A percentile compares a stretch with the other conserved stretches of the same genome.
Evolutionary conservation across 495 filamentous ascomycete species (phyloP).

Genomic region (Talaromyces ruber): DNA sequence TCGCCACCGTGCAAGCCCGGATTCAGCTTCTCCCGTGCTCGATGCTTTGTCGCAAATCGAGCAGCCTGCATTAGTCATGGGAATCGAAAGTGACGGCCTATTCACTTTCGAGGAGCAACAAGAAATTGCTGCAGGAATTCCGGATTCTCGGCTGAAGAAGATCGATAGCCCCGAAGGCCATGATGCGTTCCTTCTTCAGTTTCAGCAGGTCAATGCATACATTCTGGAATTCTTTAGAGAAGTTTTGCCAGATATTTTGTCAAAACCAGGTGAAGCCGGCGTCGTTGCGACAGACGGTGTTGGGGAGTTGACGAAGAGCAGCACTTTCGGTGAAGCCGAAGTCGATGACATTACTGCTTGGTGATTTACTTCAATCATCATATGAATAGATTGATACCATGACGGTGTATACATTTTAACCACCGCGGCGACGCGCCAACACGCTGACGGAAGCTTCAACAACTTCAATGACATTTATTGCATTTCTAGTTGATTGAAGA

Average conservation of each 20-base stretch:
- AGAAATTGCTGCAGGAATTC: constrained; percentile 78
- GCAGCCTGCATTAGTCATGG: constrained; percentile 82
- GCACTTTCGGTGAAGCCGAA: constrained; percentile 89
- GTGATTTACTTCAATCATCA: constrained; percentile 35
- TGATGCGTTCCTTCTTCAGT: constrained; percentile 92
- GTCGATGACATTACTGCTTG: constrained; percentile 96
- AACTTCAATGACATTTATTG: background rate
- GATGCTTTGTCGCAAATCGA: constrained; percentile 72
- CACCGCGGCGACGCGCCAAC: background rate
- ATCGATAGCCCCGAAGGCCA: constrained; percentile 94
- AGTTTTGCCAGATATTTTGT: constrained; percentile 81
- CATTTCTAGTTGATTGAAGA: background rate
- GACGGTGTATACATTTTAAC: background rate
- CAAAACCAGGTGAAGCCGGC: constrained; percentile 39
- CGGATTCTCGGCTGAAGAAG: constrained; percentile 63
- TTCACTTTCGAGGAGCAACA: constrained; percentile 96
- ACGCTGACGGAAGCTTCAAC: background rate
- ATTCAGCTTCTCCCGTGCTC: constrained; percentile 44
- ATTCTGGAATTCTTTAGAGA: constrained; percentile 78
- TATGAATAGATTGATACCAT: background rate
- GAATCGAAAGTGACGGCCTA: constrained; percentile 89
- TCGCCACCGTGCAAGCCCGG: constrained; percentile 46
- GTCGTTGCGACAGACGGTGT: constrained; percentile 26
- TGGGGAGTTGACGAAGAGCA: constrained; percentile 58
- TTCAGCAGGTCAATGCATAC: constrained; percentile 89